phyloP scores from a whole-genome alignment of 148 eudicot species.

The Rheum nobile region DNA sequence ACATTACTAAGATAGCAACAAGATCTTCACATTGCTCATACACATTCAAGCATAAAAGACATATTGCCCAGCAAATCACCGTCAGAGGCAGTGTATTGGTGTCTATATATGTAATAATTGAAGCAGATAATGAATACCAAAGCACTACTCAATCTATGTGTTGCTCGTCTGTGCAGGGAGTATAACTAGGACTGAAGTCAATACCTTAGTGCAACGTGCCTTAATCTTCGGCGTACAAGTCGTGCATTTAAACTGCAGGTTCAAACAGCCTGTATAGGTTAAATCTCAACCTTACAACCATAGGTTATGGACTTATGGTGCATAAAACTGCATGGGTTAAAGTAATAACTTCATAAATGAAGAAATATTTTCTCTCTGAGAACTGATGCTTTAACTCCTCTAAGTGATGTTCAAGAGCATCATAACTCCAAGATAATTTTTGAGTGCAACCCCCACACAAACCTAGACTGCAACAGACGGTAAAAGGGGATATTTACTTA shows the following conservation, averaged over 20 bases:
- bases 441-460: background rate
- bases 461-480: background rate
- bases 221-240: conserved; percentile 77
- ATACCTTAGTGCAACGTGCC: conserved; percentile 89
- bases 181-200: background rate
- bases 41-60: background rate
- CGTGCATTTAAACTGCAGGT: conserved; percentile 72
- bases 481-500: no score
- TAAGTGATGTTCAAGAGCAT: background rate
- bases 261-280: conserved; percentile 10
- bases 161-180: background rate
- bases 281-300: conserved; percentile 6
- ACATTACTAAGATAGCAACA: background rate
- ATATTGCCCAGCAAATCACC: background rate
- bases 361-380: background rate
- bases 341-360: background rate
- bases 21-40: background rate
- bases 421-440: background rate
- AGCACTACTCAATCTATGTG: background rate
- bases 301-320: background rate
- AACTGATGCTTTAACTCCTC: background rate
- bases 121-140: background rate
- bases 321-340: background rate
- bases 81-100: background rate
- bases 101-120: background rate